Evolutionary conservation across 2,329 filamentous ascomycete species (phyloP), one percentile per base, ranked within the genome.

Genomic region (Thelonectria olida): DNA sequence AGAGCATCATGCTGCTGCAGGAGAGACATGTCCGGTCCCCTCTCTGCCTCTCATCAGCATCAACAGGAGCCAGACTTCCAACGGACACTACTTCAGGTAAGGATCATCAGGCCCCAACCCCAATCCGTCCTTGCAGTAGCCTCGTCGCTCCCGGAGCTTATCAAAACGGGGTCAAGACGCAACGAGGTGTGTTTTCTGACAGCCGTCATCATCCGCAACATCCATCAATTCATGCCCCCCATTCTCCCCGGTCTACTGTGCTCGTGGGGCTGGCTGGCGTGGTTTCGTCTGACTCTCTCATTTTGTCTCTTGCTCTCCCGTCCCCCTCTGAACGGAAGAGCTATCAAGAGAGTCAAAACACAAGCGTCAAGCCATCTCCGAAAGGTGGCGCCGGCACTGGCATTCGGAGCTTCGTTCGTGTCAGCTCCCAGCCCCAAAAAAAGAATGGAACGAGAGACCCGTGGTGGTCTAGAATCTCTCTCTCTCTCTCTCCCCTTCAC

Each of bases 101-200:
- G 53, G 57, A 55, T 63, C 57, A 52, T 45, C 42, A 55, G 58
- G 45, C 56, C 61, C 48, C 61, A 66, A 50, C 28, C 51, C 63
- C 22, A 65, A 65, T 55, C 57, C 47, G 49, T 53, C 34, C 38
- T 58, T 53, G 42, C 49, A 53, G 56, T 48, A 53, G 56, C 44
- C 56, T 58, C 56, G 39, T 39, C 36, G 45, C 56, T 54, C 49
- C 34, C 56, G 50, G 56, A 54, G 49, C 56, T 59, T 59, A 59
- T 59, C 56, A 48, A 52, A 59, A 44, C 50, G 39, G 55, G 39
- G 44, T 12, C 10, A 9, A 15, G 34, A 15, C 4, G 34, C 4
- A 13, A 15, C 7, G 7, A 20, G 15, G 17, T n/a, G 36, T 39
- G 36, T 20, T 39, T 42, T 42, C 19, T 54, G 52, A 41, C 39